A percentile compares a stretch with the other conserved stretches of the same genome.
Conservation (phyloP, 2,329 filamentous ascomycete genomes). For the Chrysoporthe puriensis region DNA sequence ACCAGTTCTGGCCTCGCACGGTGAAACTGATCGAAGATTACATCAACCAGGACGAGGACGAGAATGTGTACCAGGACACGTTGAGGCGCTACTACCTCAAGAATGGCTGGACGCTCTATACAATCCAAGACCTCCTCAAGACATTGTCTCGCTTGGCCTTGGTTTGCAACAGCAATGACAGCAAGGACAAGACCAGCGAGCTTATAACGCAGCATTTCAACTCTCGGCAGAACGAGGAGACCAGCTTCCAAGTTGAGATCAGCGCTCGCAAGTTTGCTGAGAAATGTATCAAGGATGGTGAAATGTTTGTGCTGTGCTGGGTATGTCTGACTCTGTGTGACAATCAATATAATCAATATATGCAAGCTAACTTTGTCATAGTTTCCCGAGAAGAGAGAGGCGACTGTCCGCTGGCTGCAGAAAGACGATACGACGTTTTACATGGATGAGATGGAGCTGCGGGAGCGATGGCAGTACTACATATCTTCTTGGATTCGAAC, state of each 20-base stretch:
- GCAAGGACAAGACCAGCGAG: conserved; percentile 91
- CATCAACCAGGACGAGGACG: conserved; percentile 75
- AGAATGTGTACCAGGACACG: conserved; percentile 83
- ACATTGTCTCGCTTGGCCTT: conserved; percentile 80
- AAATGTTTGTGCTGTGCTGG: conserved; percentile 87
- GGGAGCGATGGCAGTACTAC: conserved; percentile 91
- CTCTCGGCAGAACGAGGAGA: conserved; percentile 80
- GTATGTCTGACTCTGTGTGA: conserved; percentile 60
- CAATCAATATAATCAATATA: neutral
- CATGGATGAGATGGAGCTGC: conserved; percentile 82
- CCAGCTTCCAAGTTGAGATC: conserved; percentile 87
- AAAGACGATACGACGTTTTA: conserved; percentile 79
- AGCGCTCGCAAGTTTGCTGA: conserved; percentile 90
- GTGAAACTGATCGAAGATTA: conserved; percentile 85
- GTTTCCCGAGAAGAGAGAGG: conserved; percentile 70
- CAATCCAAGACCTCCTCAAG: conserved; percentile 84
- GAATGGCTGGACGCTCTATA: conserved; percentile 91
- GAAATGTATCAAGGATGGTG: conserved; percentile 88
- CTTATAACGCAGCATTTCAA: conserved; percentile 85
- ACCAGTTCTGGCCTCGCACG: conserved; percentile 84
- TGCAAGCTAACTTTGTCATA: conserved; percentile 39
- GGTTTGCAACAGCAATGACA: conserved; percentile 81
- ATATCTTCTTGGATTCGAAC: conserved; percentile 88
- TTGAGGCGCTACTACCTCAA: conserved; percentile 89
- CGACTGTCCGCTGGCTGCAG: conserved; percentile 72